phyloP scores from a whole-genome alignment of 306 rosid genomes.

The Vigna reflexopilosa region DNA sequence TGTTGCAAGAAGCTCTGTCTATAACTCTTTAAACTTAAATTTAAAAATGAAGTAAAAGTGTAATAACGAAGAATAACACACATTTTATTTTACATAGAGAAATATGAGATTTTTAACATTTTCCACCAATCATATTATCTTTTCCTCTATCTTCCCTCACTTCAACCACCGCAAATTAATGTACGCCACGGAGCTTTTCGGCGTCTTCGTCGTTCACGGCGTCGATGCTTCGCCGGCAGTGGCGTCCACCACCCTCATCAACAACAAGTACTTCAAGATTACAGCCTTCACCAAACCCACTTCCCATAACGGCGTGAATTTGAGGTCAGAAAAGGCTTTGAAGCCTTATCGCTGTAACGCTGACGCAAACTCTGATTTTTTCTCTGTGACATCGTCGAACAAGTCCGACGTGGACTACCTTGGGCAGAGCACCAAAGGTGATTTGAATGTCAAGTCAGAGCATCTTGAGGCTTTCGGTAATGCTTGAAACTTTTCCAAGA shows the following conservation, averaged over 20 bases:
- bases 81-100: too few relatives aligned
- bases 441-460: conserved; percentile 81
- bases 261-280: conserved; percentile 34
- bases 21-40: too few relatives aligned
- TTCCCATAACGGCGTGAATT: neutral
- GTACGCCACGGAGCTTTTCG: conserved; percentile 49
- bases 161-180: conserved; percentile 33
- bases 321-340: conserved; percentile 26
- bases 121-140: neutral
- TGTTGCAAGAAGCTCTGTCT: too few relatives aligned
- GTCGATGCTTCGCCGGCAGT: conserved; percentile 41
- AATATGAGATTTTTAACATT: too few relatives aligned
- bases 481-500: conserved; percentile 5
- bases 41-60: too few relatives aligned
- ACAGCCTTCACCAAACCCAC: conserved; percentile 30
- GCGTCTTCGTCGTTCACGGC: conserved; percentile 42
- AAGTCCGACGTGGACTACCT: conserved; percentile 85
- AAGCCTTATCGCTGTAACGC: conserved; percentile 41
- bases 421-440: conserved; percentile 95
- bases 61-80: too few relatives aligned
- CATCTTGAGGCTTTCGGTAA: conserved; percentile 81
- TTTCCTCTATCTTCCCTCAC: neutral
- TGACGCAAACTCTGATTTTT: conserved; percentile 61
- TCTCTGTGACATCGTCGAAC: conserved; percentile 73
- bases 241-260: conserved; percentile 14